Evolutionary conservation across 768 basidiomycete genomes (phyloP).

Genomic region (Mycena albidolilacea): DNA sequence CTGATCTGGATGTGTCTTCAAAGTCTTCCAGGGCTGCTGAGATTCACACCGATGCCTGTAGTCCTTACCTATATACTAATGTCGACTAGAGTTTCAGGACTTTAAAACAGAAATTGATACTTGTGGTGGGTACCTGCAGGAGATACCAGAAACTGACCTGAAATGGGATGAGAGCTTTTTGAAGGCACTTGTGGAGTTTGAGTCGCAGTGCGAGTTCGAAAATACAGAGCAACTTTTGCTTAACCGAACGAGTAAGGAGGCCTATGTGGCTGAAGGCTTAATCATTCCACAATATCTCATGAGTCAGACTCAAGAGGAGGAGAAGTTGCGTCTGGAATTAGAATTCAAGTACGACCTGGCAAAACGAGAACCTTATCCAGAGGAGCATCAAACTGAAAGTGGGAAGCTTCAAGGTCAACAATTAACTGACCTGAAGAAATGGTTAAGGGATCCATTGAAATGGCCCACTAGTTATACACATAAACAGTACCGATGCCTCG

Average conservation of each 20-base stretch:
- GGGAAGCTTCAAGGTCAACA: too few species aligned
- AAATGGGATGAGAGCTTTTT: too few species aligned
- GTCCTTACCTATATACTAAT: too few species aligned
- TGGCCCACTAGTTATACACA: slow-evolving; percentile 19
- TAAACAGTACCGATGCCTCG: slow-evolving; percentile 20
- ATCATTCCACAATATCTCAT: background rate
- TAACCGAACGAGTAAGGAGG: background rate
- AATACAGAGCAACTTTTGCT: too few species aligned
- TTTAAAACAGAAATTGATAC: slow-evolving; percentile 27
- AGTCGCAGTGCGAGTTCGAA: background rate
- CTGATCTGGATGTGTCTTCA: too few species aligned
- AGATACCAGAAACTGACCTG: background rate
- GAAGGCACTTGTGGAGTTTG: background rate
- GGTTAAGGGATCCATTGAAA: background rate
- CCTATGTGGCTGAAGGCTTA: background rate
- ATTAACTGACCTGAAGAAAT: too few species aligned
- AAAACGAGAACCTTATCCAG: too few species aligned
- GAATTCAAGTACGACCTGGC: too few species aligned
- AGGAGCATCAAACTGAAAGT: too few species aligned
- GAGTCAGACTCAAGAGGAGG: background rate
- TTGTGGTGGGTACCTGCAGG: slow-evolving; percentile 6
- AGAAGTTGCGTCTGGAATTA: background rate
- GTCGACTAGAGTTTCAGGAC: slow-evolving; percentile 12
- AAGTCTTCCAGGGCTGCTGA: too few species aligned
- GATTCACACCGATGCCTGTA: too few species aligned